These are phyloP conservation scores for Eucalyptus victrix DNA, from an alignment of 345 rosid species.

Conservation along the genomic window DNA sequence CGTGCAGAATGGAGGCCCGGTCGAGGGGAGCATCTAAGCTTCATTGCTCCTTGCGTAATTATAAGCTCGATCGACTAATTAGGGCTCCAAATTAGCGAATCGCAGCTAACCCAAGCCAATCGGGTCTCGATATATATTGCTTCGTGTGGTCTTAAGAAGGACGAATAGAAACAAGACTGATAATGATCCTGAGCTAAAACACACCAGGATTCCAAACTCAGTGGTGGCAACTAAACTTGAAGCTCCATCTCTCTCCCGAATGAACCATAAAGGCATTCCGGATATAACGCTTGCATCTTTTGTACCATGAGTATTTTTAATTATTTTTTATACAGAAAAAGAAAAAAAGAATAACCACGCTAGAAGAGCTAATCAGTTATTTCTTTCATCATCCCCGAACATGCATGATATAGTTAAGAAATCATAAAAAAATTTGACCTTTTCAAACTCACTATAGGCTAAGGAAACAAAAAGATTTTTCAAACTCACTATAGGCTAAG, in stretches of 20 bases:
- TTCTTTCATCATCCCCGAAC: accelerated
- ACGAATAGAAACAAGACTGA: neutral
- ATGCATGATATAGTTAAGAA: neutral
- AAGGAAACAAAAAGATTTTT: neutral
- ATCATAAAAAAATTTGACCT: too few species aligned
- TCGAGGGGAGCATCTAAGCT: neutral
- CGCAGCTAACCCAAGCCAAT: neutral
- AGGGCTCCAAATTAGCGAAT: neutral
- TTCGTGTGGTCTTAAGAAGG: neutral
- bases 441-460: accelerated
- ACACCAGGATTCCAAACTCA: accelerated
- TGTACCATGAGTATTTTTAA: neutral
- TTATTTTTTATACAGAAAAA: too few species aligned
- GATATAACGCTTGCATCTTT: accelerated
- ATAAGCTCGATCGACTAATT: neutral
- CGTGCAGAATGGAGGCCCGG: slow-evolving; percentile 9
- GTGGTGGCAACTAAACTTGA: neutral
- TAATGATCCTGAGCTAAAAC: neutral
- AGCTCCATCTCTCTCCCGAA: accelerated
- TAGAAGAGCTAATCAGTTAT: too few species aligned
- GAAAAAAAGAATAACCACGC: accelerated
- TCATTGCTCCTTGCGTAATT: neutral
- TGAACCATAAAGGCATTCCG: accelerated
- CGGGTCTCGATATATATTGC: too few species aligned
- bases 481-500: accelerated